Evolutionary conservation across 2,329 filamentous ascomycete genomes (phyloP).

Genomic region (Chrysosporium queenslandicum): DNA sequence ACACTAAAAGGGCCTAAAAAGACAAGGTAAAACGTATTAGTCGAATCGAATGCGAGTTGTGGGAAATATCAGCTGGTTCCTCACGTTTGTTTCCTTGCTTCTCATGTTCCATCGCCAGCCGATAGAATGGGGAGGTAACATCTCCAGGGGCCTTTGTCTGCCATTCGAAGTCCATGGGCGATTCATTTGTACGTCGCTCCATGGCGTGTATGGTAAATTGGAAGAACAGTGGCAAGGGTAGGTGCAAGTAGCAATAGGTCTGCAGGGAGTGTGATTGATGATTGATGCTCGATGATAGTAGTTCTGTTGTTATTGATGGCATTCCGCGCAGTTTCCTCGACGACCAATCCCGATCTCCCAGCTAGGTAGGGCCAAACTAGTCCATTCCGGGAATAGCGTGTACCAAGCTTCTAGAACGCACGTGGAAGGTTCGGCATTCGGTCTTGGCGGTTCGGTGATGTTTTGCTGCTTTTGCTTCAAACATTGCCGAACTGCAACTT

Average conservation of each 20-base stretch:
- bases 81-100: constrained; percentile 35
- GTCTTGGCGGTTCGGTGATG: constrained; percentile 4
- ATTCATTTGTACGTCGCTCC: constrained; percentile 35
- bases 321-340: constrained; percentile 10
- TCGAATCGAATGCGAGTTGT: too few relatives aligned
- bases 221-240: neutral
- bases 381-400: neutral
- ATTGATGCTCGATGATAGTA: neutral
- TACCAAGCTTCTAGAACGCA: neutral
- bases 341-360: constrained; percentile 4
- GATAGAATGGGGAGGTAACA: constrained; percentile 39
- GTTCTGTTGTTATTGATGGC: neutral
- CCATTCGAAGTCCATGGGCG: constrained; percentile 45
- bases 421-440: neutral
- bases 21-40: constrained; percentile 7
- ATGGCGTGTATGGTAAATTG: constrained; percentile 18
- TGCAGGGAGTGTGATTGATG: too few relatives aligned
- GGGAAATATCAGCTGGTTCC: constrained; percentile 12
- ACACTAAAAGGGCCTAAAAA: constrained; percentile 31
- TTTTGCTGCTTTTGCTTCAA: neutral
- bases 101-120: constrained; percentile 37
- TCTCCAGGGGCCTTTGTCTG: constrained; percentile 38
- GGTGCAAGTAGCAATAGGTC: neutral
- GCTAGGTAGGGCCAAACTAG: neutral
- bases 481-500: neutral